Percentiles rank a stretch among this genome's conserved stretches.
Evolutionary conservation across 2,329 filamentous ascomycete species (phyloP).

Genomic region (Pezicula neosporulosa): DNA sequence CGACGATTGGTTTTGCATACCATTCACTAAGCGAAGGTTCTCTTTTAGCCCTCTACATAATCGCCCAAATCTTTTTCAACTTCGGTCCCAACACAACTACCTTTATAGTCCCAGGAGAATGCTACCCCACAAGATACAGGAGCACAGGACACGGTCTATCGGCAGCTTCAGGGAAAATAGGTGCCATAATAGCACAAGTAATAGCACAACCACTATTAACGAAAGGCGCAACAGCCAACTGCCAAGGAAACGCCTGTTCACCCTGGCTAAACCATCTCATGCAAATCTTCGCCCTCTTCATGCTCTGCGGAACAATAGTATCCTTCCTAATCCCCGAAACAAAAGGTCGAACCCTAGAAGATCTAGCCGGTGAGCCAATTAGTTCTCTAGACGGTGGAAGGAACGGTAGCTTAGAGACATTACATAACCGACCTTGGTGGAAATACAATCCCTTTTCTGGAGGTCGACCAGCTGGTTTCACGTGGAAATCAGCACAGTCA

Average conservation of each 20-base stretch:
- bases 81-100: conserved; percentile 64
- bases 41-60: conserved; percentile 58
- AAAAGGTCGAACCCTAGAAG: conserved; percentile 70
- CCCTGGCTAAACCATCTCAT: conserved; percentile 70
- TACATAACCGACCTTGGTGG: conserved; percentile 1
- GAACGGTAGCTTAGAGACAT: neutral
- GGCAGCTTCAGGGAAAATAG: conserved; percentile 64
- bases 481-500: neutral
- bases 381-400: neutral
- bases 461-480: conserved; percentile 20
- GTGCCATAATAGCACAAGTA: conserved; percentile 63
- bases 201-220: conserved; percentile 61
- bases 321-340: conserved; percentile 76
- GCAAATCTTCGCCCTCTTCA: conserved; percentile 77
- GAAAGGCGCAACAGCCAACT: conserved; percentile 48
- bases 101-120: conserved; percentile 62
- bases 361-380: conserved; percentile 57
- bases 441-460: conserved; percentile 16
- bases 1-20: conserved; percentile 59
- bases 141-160: conserved; percentile 62
- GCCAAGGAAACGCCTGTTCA: conserved; percentile 44
- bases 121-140: conserved; percentile 61
- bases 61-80: conserved; percentile 66
- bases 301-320: conserved; percentile 67
- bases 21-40: conserved; percentile 42